A percentile compares a stretch with the other conserved stretches of the same genome.
Evolutionary conservation across 192 early-diverging fungal genomes (phyloP).

Genomic region (Coemansia erecta): DNA sequence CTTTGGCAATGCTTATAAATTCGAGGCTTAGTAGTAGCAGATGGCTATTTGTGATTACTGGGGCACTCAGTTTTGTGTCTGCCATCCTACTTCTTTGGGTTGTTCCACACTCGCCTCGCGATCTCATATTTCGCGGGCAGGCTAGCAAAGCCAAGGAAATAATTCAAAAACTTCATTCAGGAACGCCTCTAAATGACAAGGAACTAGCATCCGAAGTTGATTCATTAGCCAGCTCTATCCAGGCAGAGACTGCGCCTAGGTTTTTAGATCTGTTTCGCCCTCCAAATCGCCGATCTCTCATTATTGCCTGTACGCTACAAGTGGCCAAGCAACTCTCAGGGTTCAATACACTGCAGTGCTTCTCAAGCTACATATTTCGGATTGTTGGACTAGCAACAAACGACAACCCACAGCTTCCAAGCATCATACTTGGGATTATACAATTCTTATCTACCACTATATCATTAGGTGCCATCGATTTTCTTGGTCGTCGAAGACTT

Average conservation of each 20-base stretch:
- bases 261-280: conserved; percentile 22
- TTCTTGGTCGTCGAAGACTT: conserved; percentile 18
- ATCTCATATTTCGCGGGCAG: conserved; percentile 21
- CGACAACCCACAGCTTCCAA: conserved; percentile 14
- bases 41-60: conserved; percentile 21
- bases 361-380: conserved; percentile 25
- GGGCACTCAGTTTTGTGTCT: conserved; percentile 8
- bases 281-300: conserved; percentile 10
- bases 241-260: conserved; percentile 6
- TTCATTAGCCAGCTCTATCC: conserved; percentile 6
- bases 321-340: conserved; percentile 30
- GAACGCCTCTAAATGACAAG: background rate
- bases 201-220: conserved; percentile 7
- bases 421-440: conserved; percentile 11
- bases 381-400: conserved; percentile 11
- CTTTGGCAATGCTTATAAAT: conserved; percentile 9
- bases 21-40: background rate
- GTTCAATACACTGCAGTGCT: conserved; percentile 23
- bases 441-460: conserved; percentile 11
- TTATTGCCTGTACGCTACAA: conserved; percentile 24
- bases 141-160: conserved; percentile 14
- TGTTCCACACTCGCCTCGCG: conserved; percentile 35
- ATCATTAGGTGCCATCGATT: conserved; percentile 20
- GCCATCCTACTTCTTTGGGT: conserved; percentile 8
- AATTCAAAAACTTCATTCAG: conserved; percentile 16